phyloP scores from a whole-genome alignment of 1,139 yeast genomes.

The Suhomyces yuchorum region DNA sequence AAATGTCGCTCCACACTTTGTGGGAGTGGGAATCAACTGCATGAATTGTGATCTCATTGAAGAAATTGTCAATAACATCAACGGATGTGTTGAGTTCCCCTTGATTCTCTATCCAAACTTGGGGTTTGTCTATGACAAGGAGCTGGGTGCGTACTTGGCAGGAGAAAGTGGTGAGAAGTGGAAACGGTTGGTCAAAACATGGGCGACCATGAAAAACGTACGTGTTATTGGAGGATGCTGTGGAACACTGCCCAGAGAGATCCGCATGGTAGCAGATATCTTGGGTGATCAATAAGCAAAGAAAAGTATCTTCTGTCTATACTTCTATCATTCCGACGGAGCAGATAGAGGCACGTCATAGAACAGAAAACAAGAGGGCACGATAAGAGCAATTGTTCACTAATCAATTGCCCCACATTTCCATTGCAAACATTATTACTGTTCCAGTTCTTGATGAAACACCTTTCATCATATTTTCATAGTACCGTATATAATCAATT shows the following conservation, averaged over 20 bases:
- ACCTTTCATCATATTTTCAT: no score
- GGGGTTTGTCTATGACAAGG: conserved; percentile 52
- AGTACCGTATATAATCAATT: no score
- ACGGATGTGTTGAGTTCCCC: conserved; percentile 24
- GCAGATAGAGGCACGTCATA: no score
- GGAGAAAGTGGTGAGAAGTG: conserved; percentile 28
- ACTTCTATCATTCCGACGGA: no score
- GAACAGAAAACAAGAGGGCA: no score
- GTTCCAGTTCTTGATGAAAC: no score
- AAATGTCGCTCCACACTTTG: conserved; percentile 19
- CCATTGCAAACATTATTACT: no score
- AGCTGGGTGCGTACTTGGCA: conserved; percentile 19
- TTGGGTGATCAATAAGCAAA: no score
- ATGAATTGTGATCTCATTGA: conserved; percentile 30
- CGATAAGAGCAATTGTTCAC: no score
- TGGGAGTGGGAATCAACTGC: conserved; percentile 47
- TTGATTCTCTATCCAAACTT: conserved; percentile 57
- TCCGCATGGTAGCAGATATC: conserved; percentile 22
- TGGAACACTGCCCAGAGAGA: conserved; percentile 52
- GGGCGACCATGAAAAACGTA: conserved; percentile 36
- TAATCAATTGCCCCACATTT: no score
- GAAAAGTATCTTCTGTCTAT: no score
- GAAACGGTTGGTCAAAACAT: conserved; percentile 30
- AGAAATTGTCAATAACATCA: conserved; percentile 22
- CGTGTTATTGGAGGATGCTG: conserved; percentile 62